Evolutionary conservation across 305 asterid genomes (phyloP).

Genomic region (Striga hermonthica): DNA sequence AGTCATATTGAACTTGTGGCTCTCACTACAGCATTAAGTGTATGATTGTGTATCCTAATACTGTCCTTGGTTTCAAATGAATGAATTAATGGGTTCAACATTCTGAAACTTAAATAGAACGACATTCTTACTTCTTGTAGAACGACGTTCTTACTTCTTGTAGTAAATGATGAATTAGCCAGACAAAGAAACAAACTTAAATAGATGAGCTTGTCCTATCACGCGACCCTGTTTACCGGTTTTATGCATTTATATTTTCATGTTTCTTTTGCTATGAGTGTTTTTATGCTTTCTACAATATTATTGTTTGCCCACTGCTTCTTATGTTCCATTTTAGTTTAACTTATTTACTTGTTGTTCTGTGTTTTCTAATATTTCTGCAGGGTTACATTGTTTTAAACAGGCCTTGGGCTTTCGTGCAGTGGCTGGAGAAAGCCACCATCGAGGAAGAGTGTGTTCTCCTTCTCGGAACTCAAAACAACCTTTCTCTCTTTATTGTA

Average conservation of each 20-base stretch:
- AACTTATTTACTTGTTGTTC: slow-evolving; percentile 21
- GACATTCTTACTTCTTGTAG: neutral
- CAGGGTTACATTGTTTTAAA: slow-evolving; percentile 92
- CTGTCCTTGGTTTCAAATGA: slow-evolving; percentile 9
- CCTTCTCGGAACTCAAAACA: slow-evolving; percentile 32
- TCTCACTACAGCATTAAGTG: no score
- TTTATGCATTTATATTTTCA: slow-evolving; percentile 6
- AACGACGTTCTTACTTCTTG: neutral
- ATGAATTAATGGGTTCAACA: neutral
- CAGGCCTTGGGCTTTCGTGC: slow-evolving; percentile 98
- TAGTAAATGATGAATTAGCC: neutral
- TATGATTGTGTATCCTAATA: neutral
- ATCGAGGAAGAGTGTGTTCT: slow-evolving; percentile 92
- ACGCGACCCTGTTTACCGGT: neutral
- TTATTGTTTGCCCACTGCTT: neutral
- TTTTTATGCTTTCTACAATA: slow-evolving; percentile 21
- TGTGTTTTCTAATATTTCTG: slow-evolving; percentile 30
- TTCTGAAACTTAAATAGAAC: no score
- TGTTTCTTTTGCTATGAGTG: neutral
- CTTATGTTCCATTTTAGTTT: slow-evolving; percentile 6
- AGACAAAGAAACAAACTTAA: slow-evolving; percentile 12
- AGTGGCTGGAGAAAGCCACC: slow-evolving; percentile 86
- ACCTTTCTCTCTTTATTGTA: slow-evolving; percentile 19
- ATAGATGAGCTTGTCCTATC: slow-evolving; percentile 3
- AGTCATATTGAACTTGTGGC: no score